phyloP scores from a whole-genome alignment of 768 basidiomycete species.

The Lactarius akahatsu region DNA sequence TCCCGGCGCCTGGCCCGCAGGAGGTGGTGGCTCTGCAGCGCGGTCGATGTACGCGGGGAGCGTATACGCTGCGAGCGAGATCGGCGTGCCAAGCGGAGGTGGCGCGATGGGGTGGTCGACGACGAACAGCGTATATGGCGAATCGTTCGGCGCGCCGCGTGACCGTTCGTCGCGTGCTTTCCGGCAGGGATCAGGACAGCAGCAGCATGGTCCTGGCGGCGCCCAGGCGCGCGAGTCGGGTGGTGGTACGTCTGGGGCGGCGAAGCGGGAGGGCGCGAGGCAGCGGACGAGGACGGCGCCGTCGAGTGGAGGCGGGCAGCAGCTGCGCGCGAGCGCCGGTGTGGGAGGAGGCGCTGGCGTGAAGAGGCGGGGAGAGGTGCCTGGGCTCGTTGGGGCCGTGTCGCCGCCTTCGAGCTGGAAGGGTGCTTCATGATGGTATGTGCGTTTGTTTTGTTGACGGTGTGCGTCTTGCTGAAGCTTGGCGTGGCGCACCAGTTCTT shows the following conservation, averaged over 20 bases:
- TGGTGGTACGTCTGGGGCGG: slow-evolving; percentile 22
- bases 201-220: slow-evolving; percentile 5
- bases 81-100: slow-evolving; percentile 36
- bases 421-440: slow-evolving; percentile 14
- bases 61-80: slow-evolving; percentile 54
- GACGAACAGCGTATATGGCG: slow-evolving; percentile 71
- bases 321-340: slow-evolving; percentile 21
- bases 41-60: slow-evolving; percentile 65
- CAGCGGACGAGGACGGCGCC: slow-evolving; percentile 37
- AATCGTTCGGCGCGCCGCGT: slow-evolving; percentile 36
- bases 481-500: neutral
- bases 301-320: slow-evolving; percentile 27
- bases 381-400: slow-evolving; percentile 28
- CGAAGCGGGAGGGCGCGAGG: slow-evolving; percentile 28
- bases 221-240: neutral
- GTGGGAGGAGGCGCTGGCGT: neutral
- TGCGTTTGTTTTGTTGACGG: neutral
- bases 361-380: slow-evolving; percentile 16
- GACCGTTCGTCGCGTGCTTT: slow-evolving; percentile 33
- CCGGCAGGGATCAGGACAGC: slow-evolving; percentile 17
- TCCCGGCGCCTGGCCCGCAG: slow-evolving; percentile 40
- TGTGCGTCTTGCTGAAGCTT: neutral
- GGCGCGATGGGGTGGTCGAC: slow-evolving; percentile 37
- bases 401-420: slow-evolving; percentile 40
- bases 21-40: slow-evolving; percentile 38